Percentiles rank a stretch among this genome's conserved stretches.
phyloP scores from a whole-genome alignment of 148 eudicot genomes.

The Selenicereus undatus region DNA sequence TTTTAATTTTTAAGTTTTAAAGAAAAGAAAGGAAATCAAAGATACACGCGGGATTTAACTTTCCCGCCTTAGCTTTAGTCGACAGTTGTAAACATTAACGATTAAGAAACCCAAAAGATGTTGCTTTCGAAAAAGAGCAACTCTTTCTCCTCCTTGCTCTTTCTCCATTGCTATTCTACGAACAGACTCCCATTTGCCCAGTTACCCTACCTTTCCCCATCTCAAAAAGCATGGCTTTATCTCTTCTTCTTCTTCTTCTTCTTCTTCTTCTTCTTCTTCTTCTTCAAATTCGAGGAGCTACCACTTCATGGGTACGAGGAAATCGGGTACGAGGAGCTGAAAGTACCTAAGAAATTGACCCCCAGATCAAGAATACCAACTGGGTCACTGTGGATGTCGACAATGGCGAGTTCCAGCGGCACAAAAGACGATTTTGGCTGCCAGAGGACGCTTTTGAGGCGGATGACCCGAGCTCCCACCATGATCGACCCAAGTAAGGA shows the following conservation, averaged over 20 bases:
- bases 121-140: slow-evolving; percentile 4
- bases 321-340: neutral
- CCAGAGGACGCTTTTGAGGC: slow-evolving; percentile 40
- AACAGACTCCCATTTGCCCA: neutral
- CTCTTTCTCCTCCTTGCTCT: neutral
- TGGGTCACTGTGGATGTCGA: neutral
- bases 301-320: neutral
- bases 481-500: slow-evolving; percentile 45
- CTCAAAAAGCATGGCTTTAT: slow-evolving; percentile 5
- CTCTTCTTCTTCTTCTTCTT: neutral
- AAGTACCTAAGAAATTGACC: neutral
- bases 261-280: neutral
- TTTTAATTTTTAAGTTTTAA: too few species aligned
- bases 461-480: slow-evolving; percentile 40
- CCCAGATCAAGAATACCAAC: neutral
- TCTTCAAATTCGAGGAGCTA: neutral
- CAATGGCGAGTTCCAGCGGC: slow-evolving; percentile 81
- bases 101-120: neutral
- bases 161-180: neutral
- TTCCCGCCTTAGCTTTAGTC: slow-evolving; percentile 19
- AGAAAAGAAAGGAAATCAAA: too few species aligned
- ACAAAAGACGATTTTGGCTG: slow-evolving; percentile 33
- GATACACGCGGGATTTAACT: neutral
- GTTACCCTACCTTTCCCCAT: slow-evolving; percentile 22
- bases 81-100: neutral